A percentile compares a stretch with the other conserved stretches of the same genome.
Evolutionary conservation across 1,284 basidiomycete genomes (phyloP).

Genomic region (Hemileia vastatrix): DNA sequence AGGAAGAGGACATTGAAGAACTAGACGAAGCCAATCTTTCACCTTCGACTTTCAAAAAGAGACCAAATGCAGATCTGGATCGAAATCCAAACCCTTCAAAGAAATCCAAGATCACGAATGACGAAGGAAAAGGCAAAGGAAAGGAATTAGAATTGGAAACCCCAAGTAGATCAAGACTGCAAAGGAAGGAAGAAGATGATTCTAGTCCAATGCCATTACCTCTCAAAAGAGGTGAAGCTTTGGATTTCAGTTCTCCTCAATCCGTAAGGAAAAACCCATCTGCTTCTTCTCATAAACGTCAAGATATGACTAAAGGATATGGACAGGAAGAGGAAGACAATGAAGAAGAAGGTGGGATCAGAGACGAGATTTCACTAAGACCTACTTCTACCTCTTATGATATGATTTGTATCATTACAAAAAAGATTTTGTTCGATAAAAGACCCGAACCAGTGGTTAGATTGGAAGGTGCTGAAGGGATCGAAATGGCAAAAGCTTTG

Average conservation of each 20-base stretch:
- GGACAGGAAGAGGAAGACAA: not conserved
- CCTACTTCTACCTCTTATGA: constrained; percentile 29
- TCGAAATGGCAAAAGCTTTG: not conserved
- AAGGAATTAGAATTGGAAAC: no score
- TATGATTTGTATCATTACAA: constrained; percentile 36
- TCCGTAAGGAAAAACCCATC: constrained; percentile 1
- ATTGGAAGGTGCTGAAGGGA: constrained; percentile 3
- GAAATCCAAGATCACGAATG: constrained; percentile 25
- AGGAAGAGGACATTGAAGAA: constrained; percentile 19
- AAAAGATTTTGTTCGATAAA: constrained; percentile 38
- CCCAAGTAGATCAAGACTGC: no score
- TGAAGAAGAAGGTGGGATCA: constrained; percentile 21
- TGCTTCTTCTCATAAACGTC: not conserved
- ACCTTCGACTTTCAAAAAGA: not conserved
- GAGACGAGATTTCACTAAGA: constrained; percentile 21
- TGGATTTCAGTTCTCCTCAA: constrained; percentile 32
- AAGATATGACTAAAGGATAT: not conserved
- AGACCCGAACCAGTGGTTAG: constrained; percentile 37
- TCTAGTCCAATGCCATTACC: not conserved
- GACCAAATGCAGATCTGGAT: not conserved
- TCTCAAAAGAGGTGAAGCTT: not conserved
- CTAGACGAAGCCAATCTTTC: not conserved
- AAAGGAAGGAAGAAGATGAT: no score
- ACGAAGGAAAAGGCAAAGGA: constrained; percentile 21
- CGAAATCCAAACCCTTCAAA: not conserved